These are phyloP conservation scores for Rhizopogon rudus DNA, from an alignment of 768 basidiomycete species.

Conservation along the genomic window DNA sequence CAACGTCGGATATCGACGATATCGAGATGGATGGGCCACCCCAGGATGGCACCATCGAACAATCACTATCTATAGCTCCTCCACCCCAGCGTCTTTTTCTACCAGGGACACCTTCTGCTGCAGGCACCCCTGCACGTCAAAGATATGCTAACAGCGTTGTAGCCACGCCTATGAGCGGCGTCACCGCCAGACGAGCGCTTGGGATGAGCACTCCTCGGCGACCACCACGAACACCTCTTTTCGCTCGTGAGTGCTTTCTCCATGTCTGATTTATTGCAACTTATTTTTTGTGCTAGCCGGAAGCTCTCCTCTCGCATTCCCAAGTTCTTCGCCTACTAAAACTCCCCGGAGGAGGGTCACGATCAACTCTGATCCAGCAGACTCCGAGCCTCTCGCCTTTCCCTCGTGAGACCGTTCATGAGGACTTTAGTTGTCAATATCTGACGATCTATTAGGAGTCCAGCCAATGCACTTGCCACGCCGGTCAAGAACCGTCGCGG, in stretches of 20 bases:
- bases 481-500: conserved; percentile 74
- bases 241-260: conserved; percentile 37
- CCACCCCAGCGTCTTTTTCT: conserved; percentile 47
- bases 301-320: conserved; percentile 60
- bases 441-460: conserved; percentile 37
- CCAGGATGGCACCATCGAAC: conserved; percentile 17
- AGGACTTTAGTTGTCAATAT: neutral
- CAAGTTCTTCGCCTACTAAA: conserved; percentile 57
- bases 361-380: conserved; percentile 34
- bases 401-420: conserved; percentile 46
- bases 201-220: conserved; percentile 53
- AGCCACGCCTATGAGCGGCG: conserved; percentile 39
- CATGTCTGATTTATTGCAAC: neutral
- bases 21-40: conserved; percentile 44
- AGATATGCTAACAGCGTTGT: conserved; percentile 31
- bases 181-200: conserved; percentile 47
- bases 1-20: conserved; percentile 53
- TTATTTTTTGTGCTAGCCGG: conserved; percentile 30
- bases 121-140: conserved; percentile 44
- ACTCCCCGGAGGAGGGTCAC: conserved; percentile 35
- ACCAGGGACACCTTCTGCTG: conserved; percentile 46
- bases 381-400: conserved; percentile 68
- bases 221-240: conserved; percentile 36
- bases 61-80: conserved; percentile 36
- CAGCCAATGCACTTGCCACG: conserved; percentile 41